These are phyloP conservation scores for Lachnellula cervina DNA, from an alignment of 2,329 filamentous ascomycete species.

Conservation along the genomic window DNA sequence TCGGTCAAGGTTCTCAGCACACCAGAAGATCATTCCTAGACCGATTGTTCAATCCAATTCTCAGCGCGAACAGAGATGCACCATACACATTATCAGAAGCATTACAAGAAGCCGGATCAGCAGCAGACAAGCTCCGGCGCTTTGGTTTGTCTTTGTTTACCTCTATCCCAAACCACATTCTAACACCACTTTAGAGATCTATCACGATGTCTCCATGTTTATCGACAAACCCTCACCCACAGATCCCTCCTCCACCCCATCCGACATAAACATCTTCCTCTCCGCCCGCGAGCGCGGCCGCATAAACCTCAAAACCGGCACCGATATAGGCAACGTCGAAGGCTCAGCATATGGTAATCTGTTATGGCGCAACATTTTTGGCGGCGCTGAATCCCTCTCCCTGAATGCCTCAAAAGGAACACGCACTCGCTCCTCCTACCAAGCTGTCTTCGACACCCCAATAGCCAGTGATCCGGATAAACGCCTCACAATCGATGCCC, in stretches of 20 bases:
- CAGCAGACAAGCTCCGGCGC: slow-evolving; percentile 68
- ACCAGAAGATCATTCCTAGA: slow-evolving; percentile 83
- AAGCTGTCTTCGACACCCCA: slow-evolving; percentile 77
- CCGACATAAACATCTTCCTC: slow-evolving; percentile 77
- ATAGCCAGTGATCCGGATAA: slow-evolving; percentile 80
- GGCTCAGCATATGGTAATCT: slow-evolving; percentile 88
- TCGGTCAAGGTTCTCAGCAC: slow-evolving; percentile 63
- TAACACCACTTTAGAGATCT: slow-evolving; percentile 60
- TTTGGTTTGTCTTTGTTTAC: slow-evolving; percentile 59
- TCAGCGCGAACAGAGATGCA: slow-evolving; percentile 61
- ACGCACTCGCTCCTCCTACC: slow-evolving; percentile 86
- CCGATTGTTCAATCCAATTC: slow-evolving; percentile 70
- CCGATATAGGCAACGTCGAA: slow-evolving; percentile 88
- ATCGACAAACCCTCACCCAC: slow-evolving; percentile 69
- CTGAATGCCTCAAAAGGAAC: slow-evolving; percentile 86
- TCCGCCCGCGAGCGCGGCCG: slow-evolving; percentile 74
- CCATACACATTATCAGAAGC: slow-evolving; percentile 78
- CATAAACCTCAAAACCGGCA: slow-evolving; percentile 87
- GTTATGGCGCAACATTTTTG: slow-evolving; percentile 86
- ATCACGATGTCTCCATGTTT: slow-evolving; percentile 77
- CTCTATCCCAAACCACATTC: slow-evolving; percentile 9
- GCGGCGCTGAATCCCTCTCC: slow-evolving; percentile 84
- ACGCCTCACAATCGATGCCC: slow-evolving; percentile 70
- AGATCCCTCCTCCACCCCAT: slow-evolving; percentile 64
- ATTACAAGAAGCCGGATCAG: slow-evolving; percentile 64